A percentile compares a stretch with the other conserved stretches of the same genome.
phyloP scores from a whole-genome alignment of 1,284 basidiomycete genomes.

The Cystobasidium pallidum region DNA sequence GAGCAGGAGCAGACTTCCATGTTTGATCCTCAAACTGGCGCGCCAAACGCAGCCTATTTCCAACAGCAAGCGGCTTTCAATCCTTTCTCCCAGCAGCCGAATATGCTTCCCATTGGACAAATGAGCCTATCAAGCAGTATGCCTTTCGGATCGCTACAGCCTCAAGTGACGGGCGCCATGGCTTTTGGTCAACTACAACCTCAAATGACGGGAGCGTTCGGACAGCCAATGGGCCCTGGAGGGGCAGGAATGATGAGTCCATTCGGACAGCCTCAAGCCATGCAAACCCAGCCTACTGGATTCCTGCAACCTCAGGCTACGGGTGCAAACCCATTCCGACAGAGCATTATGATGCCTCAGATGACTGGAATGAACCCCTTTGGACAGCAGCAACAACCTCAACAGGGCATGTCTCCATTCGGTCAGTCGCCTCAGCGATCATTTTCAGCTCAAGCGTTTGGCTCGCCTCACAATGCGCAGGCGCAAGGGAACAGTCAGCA shows the following conservation, averaged over 20 bases:
- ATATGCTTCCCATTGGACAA: conserved; percentile 55
- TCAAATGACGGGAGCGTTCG: conserved; percentile 55
- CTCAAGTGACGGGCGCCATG: conserved; percentile 49
- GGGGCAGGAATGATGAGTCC: conserved; percentile 55
- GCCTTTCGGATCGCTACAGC: conserved; percentile 44
- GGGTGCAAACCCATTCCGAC: conserved; percentile 64
- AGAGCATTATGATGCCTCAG: conserved; percentile 62
- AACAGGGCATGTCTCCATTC: conserved; percentile 13
- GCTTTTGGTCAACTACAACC: conserved; percentile 47
- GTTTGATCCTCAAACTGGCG: conserved; percentile 64
- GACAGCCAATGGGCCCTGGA: conserved; percentile 45
- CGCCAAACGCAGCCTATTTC: conserved; percentile 63
- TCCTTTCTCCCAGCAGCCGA: conserved; percentile 69
- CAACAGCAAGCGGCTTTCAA: conserved; percentile 71
- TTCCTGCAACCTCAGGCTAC: conserved; percentile 71
- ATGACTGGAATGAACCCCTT: conserved; percentile 45
- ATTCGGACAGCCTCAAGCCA: conserved; percentile 55
- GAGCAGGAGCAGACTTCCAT: conserved; percentile 78
- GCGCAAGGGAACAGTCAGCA: not conserved
- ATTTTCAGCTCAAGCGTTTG: conserved; percentile 20
- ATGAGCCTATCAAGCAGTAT: conserved; percentile 42
- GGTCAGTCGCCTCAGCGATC: conserved; percentile 28
- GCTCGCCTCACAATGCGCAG: conserved; percentile 18
- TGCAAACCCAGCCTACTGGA: conserved; percentile 53
- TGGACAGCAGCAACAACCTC: conserved; percentile 14